Percentiles rank a stretch among this genome's conserved stretches.
Conservation (phyloP, 179 eudicot species). For the Beta macrorhiza region DNA sequence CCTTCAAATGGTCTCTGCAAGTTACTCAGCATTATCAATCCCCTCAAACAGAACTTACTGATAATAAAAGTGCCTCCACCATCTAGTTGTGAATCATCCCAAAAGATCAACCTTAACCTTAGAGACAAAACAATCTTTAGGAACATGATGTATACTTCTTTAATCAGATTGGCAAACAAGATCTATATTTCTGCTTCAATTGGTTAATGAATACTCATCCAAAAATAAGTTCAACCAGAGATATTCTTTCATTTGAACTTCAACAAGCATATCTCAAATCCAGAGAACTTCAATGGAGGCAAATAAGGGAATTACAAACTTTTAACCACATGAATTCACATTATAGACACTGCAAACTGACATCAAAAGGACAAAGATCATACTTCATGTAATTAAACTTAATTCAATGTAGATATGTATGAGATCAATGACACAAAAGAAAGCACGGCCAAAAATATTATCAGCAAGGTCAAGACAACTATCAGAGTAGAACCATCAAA, state of each 20-base stretch:
- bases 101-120: not conserved
- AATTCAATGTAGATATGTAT: not conserved
- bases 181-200: not conserved
- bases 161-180: not conserved
- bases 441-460: not conserved
- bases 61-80: not conserved
- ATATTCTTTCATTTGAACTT: not conserved
- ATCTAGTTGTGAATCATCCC: not conserved
- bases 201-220: not conserved
- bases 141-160: not conserved
- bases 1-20: not conserved
- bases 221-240: not conserved
- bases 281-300: not conserved
- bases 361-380: not conserved
- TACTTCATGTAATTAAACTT: not conserved
- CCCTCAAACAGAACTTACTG: not conserved
- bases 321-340: not conserved
- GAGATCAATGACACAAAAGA: conserved; percentile 5
- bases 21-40: not conserved
- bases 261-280: not conserved
- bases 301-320: not conserved
- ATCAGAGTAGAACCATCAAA: conserved; percentile 10
- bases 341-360: not conserved
- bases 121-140: not conserved
- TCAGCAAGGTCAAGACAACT: not conserved